Base-by-base conservation (phyloP, 177 flowering plant genomes). In the Tripterygium wilfordii region DNA sequence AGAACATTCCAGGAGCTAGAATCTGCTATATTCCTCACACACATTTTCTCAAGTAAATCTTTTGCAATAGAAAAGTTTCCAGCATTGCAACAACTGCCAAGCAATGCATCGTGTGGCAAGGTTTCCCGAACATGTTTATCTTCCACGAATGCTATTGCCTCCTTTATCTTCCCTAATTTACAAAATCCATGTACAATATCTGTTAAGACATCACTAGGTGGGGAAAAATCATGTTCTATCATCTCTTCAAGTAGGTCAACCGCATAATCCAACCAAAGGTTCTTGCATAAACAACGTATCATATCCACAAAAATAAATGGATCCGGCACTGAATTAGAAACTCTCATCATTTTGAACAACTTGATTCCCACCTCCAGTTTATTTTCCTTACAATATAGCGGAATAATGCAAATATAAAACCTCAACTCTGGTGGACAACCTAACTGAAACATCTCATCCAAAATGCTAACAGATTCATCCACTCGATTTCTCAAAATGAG, bases 1-100 rank as follows among this genome's bases (percentile, higher is more conserved):
- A 80, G 63, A 45, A 77, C 51, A 56, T 75, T 76, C 83, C 89
- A 85, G 22, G 95, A 80, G 22, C 47, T 12, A 28, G 42, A 57
- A 47, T 82, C 66, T 29, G 58, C 68, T 42, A 75, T 48, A 31
- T 60, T 66, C 46, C 53, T 64, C 41, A 54, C 57, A 18, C 64
- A 59, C 82, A 85, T 76, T 45, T 64, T 68, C 49, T 63, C 64
- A 47, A 82, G 67, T n/a, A 67, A 36, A 33, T 32, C 40, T 42
- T 29, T 57, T 24, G 82, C 85, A 25, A 56, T 42, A 0, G 14
- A 28, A 53, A 80, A 45, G 7, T 60, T 41, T 39, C 66, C 77
- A 38, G 56, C 70, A 44, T 45, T 44, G 51, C 82, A 82, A 35
- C 64, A 80, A 42, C 80, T 66, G 64, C 64, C 49, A 25, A 85